Evolutionary conservation across 2,329 filamentous ascomycete genomes (phyloP).

Genomic region (Aureobasidium sp.): DNA sequence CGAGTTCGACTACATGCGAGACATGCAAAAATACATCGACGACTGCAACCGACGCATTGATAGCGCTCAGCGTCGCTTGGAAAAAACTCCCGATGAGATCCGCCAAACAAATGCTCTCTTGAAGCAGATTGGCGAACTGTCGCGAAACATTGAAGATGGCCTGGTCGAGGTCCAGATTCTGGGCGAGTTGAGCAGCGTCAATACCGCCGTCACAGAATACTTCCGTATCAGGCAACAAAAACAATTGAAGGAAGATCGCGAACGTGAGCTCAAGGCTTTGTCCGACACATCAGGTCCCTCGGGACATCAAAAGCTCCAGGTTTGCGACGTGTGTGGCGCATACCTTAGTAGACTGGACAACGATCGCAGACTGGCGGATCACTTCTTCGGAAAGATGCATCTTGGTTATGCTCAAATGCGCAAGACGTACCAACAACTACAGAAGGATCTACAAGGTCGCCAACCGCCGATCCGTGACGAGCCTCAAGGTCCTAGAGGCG

Average conservation of each 20-base stretch:
- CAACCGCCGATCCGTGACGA: slow-evolving; percentile 51
- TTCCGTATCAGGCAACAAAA: slow-evolving; percentile 76
- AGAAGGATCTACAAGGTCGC: slow-evolving; percentile 74
- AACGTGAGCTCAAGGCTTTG: slow-evolving; percentile 81
- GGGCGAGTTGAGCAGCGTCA: slow-evolving; percentile 72
- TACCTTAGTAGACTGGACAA: slow-evolving; percentile 91
- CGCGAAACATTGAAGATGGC: slow-evolving; percentile 68
- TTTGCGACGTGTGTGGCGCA: slow-evolving; percentile 96
- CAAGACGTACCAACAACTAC: slow-evolving; percentile 80
- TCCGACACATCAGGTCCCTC: slow-evolving; percentile 87
- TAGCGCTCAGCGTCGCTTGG: slow-evolving; percentile 74
- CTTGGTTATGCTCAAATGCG: slow-evolving; percentile 97
- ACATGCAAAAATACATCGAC: slow-evolving; percentile 94
- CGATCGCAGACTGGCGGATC: slow-evolving; percentile 84
- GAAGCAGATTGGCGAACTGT: slow-evolving; percentile 75
- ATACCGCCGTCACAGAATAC: slow-evolving; percentile 76
- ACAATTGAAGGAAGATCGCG: slow-evolving; percentile 71
- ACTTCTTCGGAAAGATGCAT: slow-evolving; percentile 99
- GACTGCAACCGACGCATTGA: slow-evolving; percentile 95
- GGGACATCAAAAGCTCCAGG: slow-evolving; percentile 95
- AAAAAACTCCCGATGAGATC: slow-evolving; percentile 98
- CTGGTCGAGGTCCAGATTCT: slow-evolving; percentile 80
- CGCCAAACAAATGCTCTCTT: slow-evolving; percentile 86
- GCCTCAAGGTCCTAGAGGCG: slow-evolving; percentile 31
- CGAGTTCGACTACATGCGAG: slow-evolving; percentile 92